A percentile compares a stretch with the other conserved stretches of the same genome.
Evolutionary conservation across 2,329 filamentous ascomycete genomes (phyloP).

Genomic region (Purpureocillium takamizusanense): DNA sequence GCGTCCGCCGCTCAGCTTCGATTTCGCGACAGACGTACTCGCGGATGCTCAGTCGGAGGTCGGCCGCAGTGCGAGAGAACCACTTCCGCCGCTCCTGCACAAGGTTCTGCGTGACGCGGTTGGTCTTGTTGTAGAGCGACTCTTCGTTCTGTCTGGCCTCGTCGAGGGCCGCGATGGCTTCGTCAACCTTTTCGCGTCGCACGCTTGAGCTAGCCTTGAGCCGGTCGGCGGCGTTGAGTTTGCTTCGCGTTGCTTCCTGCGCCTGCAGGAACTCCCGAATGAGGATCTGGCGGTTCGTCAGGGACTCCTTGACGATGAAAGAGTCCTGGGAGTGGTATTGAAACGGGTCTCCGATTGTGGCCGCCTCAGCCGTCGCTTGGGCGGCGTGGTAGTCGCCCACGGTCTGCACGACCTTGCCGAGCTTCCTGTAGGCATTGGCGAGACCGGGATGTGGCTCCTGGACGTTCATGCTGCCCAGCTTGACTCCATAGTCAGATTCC

Average conservation of each 20-base stretch:
- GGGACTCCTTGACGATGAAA: slow-evolving; percentile 95
- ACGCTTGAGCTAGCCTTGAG: slow-evolving; percentile 82
- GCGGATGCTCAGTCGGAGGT: slow-evolving; percentile 73
- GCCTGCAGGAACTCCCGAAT: slow-evolving; percentile 89
- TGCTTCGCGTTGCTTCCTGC: slow-evolving; percentile 74
- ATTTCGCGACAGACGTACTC: slow-evolving; percentile 94
- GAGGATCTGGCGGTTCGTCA: slow-evolving; percentile 95
- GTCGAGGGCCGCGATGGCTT: slow-evolving; percentile 84
- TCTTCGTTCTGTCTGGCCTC: slow-evolving; percentile 78
- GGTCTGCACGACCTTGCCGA: slow-evolving; percentile 87
- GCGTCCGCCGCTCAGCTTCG: slow-evolving; percentile 83
- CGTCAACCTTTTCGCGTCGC: slow-evolving; percentile 90
- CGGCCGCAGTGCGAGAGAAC: slow-evolving; percentile 79
- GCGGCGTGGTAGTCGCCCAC: slow-evolving; percentile 93
- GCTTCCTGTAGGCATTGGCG: slow-evolving; percentile 83
- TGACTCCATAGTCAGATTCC: slow-evolving; percentile 89
- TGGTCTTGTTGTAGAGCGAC: slow-evolving; percentile 76
- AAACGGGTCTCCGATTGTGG: slow-evolving; percentile 85
- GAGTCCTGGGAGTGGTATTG: slow-evolving; percentile 93
- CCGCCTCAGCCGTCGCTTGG: slow-evolving; percentile 92
- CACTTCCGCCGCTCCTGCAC: slow-evolving; percentile 82
- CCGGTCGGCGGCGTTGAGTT: slow-evolving; percentile 77
- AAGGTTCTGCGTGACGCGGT: slow-evolving; percentile 81
- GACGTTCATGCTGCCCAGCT: slow-evolving; percentile 75
- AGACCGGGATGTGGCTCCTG: slow-evolving; percentile 88